phyloP scores from a whole-genome alignment of 208 protist genomes.

The Trypanosoma mega region DNA sequence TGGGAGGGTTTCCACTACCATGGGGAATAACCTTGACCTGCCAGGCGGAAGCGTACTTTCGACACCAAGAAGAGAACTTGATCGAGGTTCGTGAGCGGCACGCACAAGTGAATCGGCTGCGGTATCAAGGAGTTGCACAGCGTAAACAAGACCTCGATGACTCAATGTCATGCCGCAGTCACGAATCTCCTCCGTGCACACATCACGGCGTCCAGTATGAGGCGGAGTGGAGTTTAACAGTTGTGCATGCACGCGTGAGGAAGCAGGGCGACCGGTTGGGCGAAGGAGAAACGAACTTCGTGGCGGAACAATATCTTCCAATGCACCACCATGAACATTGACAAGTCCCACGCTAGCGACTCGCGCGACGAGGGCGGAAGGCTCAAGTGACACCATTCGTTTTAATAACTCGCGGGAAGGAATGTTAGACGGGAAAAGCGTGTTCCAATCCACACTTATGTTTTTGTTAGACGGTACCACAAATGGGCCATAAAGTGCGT shows the following conservation, averaged over 20 bases:
- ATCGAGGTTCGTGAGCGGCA: slow-evolving; percentile 44
- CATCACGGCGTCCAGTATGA: slow-evolving; percentile 38
- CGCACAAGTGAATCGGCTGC: slow-evolving; percentile 58
- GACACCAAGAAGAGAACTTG: slow-evolving; percentile 33
- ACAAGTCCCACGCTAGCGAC: slow-evolving; percentile 42
- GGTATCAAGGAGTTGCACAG: slow-evolving; percentile 57
- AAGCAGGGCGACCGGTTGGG: slow-evolving; percentile 28
- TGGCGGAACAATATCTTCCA: slow-evolving; percentile 73
- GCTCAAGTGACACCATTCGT: slow-evolving; percentile 27
- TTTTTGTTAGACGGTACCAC: background rate
- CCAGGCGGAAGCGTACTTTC: slow-evolving; percentile 32
- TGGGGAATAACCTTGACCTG: slow-evolving; percentile 57
- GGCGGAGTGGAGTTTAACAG: slow-evolving; percentile 2
- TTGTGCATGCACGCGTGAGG: slow-evolving; percentile 11
- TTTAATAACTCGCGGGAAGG: slow-evolving; percentile 27
- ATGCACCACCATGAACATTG: slow-evolving; percentile 62
- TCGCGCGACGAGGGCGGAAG: slow-evolving; percentile 33
- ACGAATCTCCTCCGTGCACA: slow-evolving; percentile 69
- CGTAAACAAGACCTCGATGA: slow-evolving; percentile 79
- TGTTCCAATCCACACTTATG: slow-evolving; percentile 26
- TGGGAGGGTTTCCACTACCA: slow-evolving; percentile 50
- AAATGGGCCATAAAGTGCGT: too few relatives aligned
- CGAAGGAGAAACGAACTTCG: slow-evolving; percentile 48
- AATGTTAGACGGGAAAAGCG: slow-evolving; percentile 18
- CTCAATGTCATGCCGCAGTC: slow-evolving; percentile 59